Evolutionary conservation across 1,284 basidiomycete genomes (phyloP).

Genomic region (Boletus sp.): DNA sequence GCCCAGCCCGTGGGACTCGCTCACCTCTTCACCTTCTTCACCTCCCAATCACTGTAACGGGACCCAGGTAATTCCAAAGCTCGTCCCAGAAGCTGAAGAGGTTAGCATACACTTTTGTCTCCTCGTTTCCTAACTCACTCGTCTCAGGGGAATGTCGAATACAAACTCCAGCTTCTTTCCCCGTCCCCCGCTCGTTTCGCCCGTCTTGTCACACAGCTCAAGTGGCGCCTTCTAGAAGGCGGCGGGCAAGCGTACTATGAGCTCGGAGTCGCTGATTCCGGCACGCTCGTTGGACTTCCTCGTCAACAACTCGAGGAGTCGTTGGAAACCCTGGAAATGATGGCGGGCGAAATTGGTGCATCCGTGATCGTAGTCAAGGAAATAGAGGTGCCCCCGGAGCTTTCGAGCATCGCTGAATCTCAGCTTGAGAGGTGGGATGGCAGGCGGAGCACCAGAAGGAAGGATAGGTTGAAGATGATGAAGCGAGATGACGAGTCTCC

Average conservation of each 20-base stretch:
- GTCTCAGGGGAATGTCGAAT: constrained; percentile 73
- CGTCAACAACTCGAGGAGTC: constrained; percentile 74
- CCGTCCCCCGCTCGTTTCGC: constrained; percentile 70
- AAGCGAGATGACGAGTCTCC: constrained; percentile 26
- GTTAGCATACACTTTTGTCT: constrained; percentile 26
- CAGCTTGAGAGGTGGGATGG: constrained; percentile 30
- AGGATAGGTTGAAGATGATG: constrained; percentile 16
- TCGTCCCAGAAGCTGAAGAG: constrained; percentile 71
- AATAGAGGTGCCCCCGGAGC: constrained; percentile 63
- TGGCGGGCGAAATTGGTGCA: constrained; percentile 90
- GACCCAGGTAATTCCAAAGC: constrained; percentile 41
- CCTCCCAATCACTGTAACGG: constrained; percentile 22
- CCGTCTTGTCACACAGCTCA: constrained; percentile 87
- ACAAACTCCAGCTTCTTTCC: constrained; percentile 76
- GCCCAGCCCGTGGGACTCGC: constrained; percentile 74
- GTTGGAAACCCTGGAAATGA: constrained; percentile 80
- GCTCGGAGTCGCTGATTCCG: constrained; percentile 84
- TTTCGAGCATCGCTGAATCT: constrained; percentile 40
- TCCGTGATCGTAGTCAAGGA: constrained; percentile 86
- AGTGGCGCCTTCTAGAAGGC: constrained; percentile 91
- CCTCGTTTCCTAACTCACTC: not conserved
- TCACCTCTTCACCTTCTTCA: constrained; percentile 52
- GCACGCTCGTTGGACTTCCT: constrained; percentile 77
- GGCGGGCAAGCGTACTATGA: constrained; percentile 92
- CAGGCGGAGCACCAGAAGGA: constrained; percentile 24